phyloP scores from a whole-genome alignment of 176 grass and related monocot species.

The Oryza longistaminata region DNA sequence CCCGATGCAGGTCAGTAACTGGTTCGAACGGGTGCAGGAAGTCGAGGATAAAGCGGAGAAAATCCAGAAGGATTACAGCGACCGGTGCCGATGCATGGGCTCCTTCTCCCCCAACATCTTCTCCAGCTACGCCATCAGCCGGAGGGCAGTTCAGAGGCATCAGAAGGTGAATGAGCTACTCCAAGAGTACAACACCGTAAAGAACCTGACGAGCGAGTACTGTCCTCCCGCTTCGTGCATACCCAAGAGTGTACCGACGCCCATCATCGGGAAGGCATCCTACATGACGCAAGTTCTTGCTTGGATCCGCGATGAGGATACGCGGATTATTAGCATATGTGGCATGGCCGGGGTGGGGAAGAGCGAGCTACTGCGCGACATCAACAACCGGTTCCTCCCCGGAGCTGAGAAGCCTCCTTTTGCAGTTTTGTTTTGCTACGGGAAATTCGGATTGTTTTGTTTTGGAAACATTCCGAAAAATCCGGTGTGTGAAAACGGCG shows the following conservation, averaged over 20 bases:
- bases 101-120: background rate
- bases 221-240: background rate
- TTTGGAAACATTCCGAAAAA: too few relatives aligned
- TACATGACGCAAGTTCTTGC: conserved; percentile 8
- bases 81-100: background rate
- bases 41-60: background rate
- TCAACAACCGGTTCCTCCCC: conserved; percentile 42
- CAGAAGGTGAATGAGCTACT: background rate
- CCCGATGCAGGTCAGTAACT: background rate
- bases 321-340: conserved; percentile 21
- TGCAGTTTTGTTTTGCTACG: too few relatives aligned
- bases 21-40: background rate
- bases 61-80: background rate
- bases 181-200: background rate
- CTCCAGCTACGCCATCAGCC: background rate
- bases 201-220: background rate
- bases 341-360: conserved; percentile 43
- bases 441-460: too few relatives aligned
- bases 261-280: background rate
- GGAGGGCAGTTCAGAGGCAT: background rate
- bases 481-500: too few relatives aligned
- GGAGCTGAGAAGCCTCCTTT: too few relatives aligned
- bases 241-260: background rate
- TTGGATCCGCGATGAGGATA: background rate
- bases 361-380: conserved; percentile 30